These are phyloP conservation scores for Bruguiera hainesii DNA, from an alignment of 441 rosid genomes.

Conservation along the genomic window DNA sequence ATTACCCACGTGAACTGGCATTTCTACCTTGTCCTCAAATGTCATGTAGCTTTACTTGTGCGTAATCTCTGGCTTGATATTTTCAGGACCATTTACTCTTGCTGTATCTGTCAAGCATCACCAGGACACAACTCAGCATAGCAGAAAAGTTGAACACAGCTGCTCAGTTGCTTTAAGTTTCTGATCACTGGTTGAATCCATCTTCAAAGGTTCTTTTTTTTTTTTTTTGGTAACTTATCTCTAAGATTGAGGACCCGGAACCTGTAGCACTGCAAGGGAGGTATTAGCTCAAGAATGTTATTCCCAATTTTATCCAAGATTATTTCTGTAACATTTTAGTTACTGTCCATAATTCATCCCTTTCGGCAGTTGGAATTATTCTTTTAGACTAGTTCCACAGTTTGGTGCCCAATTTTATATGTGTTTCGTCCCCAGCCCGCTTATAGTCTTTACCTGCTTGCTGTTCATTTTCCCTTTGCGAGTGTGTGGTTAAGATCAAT, in stretches of 20 bases:
- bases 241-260: neutral
- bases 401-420: no score
- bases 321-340: constrained; percentile 7
- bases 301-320: neutral
- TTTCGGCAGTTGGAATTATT: neutral
- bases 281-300: constrained; percentile 9
- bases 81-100: constrained; percentile 74
- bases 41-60: neutral
- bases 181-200: constrained; percentile 1
- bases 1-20: neutral
- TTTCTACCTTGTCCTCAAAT: neutral
- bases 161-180: constrained; percentile 65
- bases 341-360: neutral
- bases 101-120: constrained; percentile 83
- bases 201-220: neutral
- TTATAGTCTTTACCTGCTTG: no score
- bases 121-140: constrained; percentile 85
- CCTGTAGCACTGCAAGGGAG: constrained; percentile 4
- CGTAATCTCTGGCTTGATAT: neutral
- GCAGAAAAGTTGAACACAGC: constrained; percentile 97
- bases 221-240: constrained; percentile 1
- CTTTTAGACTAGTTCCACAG: neutral
- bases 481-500: no score
- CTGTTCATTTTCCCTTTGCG: no score
- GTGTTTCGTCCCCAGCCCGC: no score